A percentile compares a stretch with the other conserved stretches of the same genome.
These are phyloP conservation scores for Cystofilobasidium ferigula DNA, from an alignment of 768 basidiomycete genomes.

Conservation along the genomic window DNA sequence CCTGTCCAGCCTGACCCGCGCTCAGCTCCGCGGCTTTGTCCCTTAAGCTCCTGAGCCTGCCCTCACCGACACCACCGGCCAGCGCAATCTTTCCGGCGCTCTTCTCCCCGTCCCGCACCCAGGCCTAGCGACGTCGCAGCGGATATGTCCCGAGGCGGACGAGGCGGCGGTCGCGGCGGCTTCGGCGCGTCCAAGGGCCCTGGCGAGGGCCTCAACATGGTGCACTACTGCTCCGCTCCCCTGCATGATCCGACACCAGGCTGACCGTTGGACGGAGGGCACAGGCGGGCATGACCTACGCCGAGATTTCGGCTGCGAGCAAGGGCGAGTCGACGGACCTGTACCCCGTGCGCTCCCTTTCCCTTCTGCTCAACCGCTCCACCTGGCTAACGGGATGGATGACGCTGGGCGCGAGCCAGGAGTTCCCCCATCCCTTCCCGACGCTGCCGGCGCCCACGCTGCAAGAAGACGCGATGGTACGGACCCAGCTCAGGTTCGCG, in stretches of 20 bases:
- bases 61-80: background rate
- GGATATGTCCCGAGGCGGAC: constrained; percentile 21
- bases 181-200: constrained; percentile 8
- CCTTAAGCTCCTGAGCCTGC: too few species aligned
- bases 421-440: constrained; percentile 18
- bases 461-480: constrained; percentile 5
- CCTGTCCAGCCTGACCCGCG: too few species aligned
- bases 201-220: constrained; percentile 22
- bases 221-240: background rate
- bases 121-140: background rate
- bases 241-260: too few species aligned
- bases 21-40: too few species aligned
- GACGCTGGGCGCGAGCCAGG: too few species aligned
- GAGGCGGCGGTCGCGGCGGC: constrained; percentile 21
- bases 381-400: too few species aligned
- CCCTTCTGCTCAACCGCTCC: background rate
- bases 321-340: constrained; percentile 14
- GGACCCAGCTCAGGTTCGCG: constrained; percentile 19
- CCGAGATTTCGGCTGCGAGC: constrained; percentile 21
- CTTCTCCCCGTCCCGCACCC: background rate
- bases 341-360: constrained; percentile 16
- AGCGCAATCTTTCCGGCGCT: background rate
- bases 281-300: constrained; percentile 25
- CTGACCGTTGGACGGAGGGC: background rate
- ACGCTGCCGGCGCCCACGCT: constrained; percentile 12